Base-by-base conservation (phyloP, 257 asterid species). In the Nicotiana benthamiana region DNA sequence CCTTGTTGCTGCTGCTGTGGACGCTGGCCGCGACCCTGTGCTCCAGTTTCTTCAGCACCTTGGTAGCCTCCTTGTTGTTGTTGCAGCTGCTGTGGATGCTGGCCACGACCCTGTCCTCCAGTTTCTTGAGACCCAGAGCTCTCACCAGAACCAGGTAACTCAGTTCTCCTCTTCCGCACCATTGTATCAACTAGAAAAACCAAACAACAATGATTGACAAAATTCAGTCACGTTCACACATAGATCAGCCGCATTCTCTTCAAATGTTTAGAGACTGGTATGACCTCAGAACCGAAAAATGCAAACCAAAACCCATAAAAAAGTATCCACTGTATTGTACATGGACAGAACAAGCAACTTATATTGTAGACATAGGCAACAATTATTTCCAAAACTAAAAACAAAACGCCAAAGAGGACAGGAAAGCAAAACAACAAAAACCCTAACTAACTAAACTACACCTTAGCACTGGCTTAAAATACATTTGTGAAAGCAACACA, bases 101-200 rank as follows among this genome's bases (percentile, higher is more conserved):
- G 87, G 24, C 84, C 90, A 76, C 54, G 81, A 77, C 93, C 94
- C 22, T 85, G 89, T 48, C 89, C 97, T 57, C 87, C 89, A 78
- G 89, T 53, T 80, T 91, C 90, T 70, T 85, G 88, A 46, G 94
- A 22, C 82, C 89, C 94, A 15, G 92, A 85, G 86, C 95, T 78
- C 84, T 95, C 94, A 32, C 95, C 88, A 77, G 87, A 79, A 27
- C 94, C 88, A 81, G 93, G 89, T 83, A 65, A 83, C 51, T 89
- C 97, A 70, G 93, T 89, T 82, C 97, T 83, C 86, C 87, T 92
- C 92, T 93, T 95, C 84, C 98, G 87, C 84, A 82, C 92, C 98
- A 95, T 95, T 77, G 62, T 80, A 64, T 81, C 81, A 87, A 75
- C 97, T 89, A 75, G 20, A 80, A 84, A 84, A 26, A 30, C 11